Conservation (phyloP, 169 alveolate genomes). For the Plasmodium berghei region DNA sequence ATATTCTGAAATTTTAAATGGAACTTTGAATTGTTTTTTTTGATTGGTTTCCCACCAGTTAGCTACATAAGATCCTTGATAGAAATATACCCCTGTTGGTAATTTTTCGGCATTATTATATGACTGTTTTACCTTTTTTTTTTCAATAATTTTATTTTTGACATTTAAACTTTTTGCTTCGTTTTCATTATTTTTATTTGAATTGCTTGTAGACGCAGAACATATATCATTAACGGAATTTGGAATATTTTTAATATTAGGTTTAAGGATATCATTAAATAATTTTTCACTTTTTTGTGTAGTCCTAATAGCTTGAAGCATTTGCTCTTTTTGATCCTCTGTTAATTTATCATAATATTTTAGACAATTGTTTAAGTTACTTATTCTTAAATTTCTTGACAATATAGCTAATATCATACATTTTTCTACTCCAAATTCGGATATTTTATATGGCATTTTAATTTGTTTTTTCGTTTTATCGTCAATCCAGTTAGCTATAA, state of each 20-base stretch:
- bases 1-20: constrained; percentile 74
- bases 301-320: constrained; percentile 56
- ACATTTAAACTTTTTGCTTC: constrained; percentile 12
- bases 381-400: constrained; percentile 56
- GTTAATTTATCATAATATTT: constrained; percentile 55
- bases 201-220: neutral
- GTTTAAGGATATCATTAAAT: constrained; percentile 41
- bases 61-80: constrained; percentile 76
- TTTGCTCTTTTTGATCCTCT: constrained; percentile 38
- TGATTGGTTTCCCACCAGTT: constrained; percentile 77
- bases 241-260: constrained; percentile 3
- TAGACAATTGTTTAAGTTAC: constrained; percentile 21
- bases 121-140: constrained; percentile 34
- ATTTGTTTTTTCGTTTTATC: constrained; percentile 67
- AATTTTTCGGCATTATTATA: constrained; percentile 42
- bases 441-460: constrained; percentile 68
- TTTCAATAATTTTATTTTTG: constrained; percentile 27
- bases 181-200: neutral
- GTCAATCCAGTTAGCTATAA: constrained; percentile 75
- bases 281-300: constrained; percentile 70
- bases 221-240: neutral
- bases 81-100: constrained; percentile 75
- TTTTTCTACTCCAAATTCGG: constrained; percentile 72
- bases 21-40: constrained; percentile 71
- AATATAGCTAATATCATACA: constrained; percentile 74